Evolutionary conservation across 148 eudicot genomes (phyloP).

Genomic region (Polygonum aviculare): DNA sequence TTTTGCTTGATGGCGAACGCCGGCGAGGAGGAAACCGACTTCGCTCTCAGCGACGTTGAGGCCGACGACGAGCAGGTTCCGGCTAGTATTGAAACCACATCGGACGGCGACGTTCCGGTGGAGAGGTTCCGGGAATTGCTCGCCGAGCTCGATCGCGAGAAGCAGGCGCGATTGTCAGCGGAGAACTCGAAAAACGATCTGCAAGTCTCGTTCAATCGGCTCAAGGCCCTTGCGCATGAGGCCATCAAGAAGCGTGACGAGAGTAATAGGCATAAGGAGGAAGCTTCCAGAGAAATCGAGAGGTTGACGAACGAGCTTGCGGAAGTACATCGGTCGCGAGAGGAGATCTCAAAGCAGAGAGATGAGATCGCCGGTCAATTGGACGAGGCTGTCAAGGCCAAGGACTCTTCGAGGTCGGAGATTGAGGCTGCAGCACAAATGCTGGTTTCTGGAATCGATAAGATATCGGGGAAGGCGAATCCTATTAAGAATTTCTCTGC

Average conservation of each 20-base stretch:
- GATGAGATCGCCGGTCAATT: constrained; percentile 42
- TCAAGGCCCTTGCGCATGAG: constrained; percentile 67
- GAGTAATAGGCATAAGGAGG: constrained; percentile 37
- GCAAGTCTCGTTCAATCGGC: constrained; percentile 53
- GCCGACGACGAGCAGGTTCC: constrained; percentile 47
- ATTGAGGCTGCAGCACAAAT: constrained; percentile 69
- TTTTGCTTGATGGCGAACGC: constrained; percentile 25
- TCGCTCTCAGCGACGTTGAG: constrained; percentile 77
- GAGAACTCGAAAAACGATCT: constrained; percentile 63
- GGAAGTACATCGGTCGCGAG: constrained; percentile 29
- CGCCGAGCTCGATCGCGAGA: constrained; percentile 78
- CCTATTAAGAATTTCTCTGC: constrained; percentile 52
- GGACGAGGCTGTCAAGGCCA: constrained; percentile 51
- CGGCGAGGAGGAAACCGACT: constrained; percentile 59
- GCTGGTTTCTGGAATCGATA: constrained; percentile 82
- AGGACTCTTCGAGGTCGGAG: constrained; percentile 59
- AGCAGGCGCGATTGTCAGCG: constrained; percentile 41
- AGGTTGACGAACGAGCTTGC: constrained; percentile 36
- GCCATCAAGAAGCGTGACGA: constrained; percentile 92
- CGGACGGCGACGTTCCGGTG: constrained; percentile 38
- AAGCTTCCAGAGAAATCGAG: constrained; percentile 35
- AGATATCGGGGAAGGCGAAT: constrained; percentile 72
- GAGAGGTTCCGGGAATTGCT: constrained; percentile 59
- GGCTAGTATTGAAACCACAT: constrained; percentile 14
- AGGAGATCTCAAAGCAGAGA: constrained; percentile 31